phyloP scores from a whole-genome alignment of 1,139 yeast species.

The Yamadazyma epiphylla region DNA sequence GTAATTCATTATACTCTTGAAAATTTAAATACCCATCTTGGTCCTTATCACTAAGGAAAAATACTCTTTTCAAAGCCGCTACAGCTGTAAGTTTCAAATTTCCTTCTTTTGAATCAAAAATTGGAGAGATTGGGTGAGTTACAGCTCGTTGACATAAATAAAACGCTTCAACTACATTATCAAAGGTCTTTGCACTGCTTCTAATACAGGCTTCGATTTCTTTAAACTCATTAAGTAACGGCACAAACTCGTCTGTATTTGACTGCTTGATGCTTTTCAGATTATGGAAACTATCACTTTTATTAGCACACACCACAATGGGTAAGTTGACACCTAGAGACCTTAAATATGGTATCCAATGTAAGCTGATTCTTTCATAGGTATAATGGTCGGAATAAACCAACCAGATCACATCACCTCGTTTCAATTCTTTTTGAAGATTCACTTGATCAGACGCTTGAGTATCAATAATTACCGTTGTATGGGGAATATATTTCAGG shows the following conservation, averaged over 20 bases:
- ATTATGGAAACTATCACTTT: conserved; percentile 49
- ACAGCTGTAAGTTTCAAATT: conserved; percentile 73
- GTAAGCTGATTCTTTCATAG: conserved; percentile 82
- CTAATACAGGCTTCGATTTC: conserved; percentile 91
- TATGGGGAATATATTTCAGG: conserved; percentile 53
- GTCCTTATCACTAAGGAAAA: conserved; percentile 81
- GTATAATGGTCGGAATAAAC: conserved; percentile 93
- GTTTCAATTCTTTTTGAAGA: conserved; percentile 70
- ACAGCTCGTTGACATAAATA: conserved; percentile 90
- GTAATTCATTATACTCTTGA: conserved; percentile 65
- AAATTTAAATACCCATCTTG: conserved; percentile 81
- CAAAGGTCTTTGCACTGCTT: conserved; percentile 75
- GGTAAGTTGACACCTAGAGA: conserved; percentile 92
- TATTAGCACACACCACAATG: conserved; percentile 85
- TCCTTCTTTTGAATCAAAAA: conserved; percentile 89
- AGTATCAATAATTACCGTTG: conserved; percentile 78
- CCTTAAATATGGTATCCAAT: conserved; percentile 92
- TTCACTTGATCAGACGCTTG: conserved; percentile 57
- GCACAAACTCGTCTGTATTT: conserved; percentile 74
- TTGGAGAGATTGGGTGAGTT: conserved; percentile 89
- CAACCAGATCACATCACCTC: conserved; percentile 89
- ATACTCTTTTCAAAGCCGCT: conserved; percentile 73
- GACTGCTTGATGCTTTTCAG: conserved; percentile 24
- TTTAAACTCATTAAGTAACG: conserved; percentile 83
- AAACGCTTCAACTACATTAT: conserved; percentile 85